Percentiles rank a stretch among this genome's conserved stretches.
These are phyloP conservation scores for Sclerospora graminicola DNA, from an alignment of 352 stramenopile genomes.

Conservation along the genomic window DNA sequence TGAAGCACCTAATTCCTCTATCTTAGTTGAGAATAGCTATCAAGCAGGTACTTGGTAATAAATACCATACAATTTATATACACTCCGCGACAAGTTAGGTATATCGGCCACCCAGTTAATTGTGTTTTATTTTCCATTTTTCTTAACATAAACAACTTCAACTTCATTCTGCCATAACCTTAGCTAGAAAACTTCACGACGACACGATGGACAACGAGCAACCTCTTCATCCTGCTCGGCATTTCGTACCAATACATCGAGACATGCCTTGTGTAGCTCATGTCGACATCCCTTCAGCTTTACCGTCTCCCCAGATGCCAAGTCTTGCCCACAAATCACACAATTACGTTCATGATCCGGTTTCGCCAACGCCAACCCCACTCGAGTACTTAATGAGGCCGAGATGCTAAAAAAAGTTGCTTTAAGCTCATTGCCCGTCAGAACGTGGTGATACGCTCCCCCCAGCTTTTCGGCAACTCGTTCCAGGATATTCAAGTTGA, in stretches of 20 bases:
- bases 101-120: no score
- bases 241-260: constrained; percentile 27
- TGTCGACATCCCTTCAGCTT: constrained; percentile 36
- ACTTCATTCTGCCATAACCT: no score
- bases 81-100: no score
- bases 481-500: constrained; percentile 56
- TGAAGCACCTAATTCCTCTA: no score
- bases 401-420: constrained; percentile 70
- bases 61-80: no score
- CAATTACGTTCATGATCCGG: constrained; percentile 46
- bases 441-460: constrained; percentile 49
- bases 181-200: no score
- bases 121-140: no score
- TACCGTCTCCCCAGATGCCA: constrained; percentile 34
- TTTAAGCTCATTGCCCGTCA: constrained; percentile 59
- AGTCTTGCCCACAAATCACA: constrained; percentile 50
- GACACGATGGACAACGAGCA: no score
- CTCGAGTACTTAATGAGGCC: constrained; percentile 47
- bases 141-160: no score
- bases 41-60: no score
- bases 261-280: constrained; percentile 38
- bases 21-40: no score
- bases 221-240: no score
- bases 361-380: constrained; percentile 46
- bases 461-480: constrained; percentile 40